Conservation (phyloP, 2,329 filamentous ascomycete genomes). For the Cryphonectria nitschkei region DNA sequence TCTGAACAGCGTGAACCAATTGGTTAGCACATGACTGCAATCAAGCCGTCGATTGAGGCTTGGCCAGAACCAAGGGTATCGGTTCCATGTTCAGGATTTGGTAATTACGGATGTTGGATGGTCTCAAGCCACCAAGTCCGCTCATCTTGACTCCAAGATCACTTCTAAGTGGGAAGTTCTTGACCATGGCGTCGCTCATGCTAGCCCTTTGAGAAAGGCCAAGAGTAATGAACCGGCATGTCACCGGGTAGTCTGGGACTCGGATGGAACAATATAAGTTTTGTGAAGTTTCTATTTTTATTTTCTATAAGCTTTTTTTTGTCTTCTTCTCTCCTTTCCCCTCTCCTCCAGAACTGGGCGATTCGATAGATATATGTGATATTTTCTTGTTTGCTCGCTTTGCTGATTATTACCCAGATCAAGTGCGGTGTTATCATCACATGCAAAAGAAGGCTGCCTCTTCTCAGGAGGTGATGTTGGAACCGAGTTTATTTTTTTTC, state of each 20-base stretch:
- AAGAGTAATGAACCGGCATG: background rate
- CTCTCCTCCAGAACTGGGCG: too few species aligned
- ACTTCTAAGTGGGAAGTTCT: too few species aligned
- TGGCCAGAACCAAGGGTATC: too few species aligned
- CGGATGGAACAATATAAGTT: background rate
- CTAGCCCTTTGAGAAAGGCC: background rate
- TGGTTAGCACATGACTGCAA: too few species aligned
- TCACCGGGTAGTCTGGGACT: background rate
- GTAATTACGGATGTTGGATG: too few species aligned
- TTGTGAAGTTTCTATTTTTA: background rate
- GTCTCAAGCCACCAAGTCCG: background rate
- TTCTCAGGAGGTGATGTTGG: background rate
- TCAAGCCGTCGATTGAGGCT: too few species aligned
- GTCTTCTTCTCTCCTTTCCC: background rate
- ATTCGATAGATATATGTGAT: background rate
- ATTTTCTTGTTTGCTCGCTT: background rate
- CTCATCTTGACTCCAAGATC: background rate
- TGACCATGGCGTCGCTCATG: background rate
- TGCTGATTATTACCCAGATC: background rate
- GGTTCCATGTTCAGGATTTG: too few species aligned
- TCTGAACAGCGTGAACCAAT: too few species aligned
- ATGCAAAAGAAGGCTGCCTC: background rate
- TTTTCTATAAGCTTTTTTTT: too few species aligned
- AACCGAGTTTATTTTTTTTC: background rate
- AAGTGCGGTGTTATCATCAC: background rate